Evolutionary conservation across 1,284 basidiomycete species (phyloP), one percentile per base, ranked within the genome.

Genomic region (Ceratobasidium sp.): DNA sequence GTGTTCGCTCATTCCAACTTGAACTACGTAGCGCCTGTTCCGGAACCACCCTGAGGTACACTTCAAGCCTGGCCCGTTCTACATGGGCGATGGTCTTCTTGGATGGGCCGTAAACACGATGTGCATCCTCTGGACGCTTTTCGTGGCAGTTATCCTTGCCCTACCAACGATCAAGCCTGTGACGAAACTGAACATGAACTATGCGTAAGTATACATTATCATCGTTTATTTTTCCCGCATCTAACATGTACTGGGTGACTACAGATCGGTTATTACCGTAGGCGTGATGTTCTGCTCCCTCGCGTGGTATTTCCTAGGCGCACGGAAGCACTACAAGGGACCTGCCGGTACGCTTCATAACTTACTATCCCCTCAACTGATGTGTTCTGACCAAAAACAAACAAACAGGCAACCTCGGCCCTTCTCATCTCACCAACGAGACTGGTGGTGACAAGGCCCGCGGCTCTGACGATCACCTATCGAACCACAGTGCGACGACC

Each of bases 51-150:
- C 94, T 0, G 94, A 96, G 63, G 84, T 96, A 44, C 83, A 84
- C 77, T 95, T 93, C 85, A 90, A 89, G 79, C 93, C 94, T 0
- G 94, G 94, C n/a, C 94, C 94, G 21, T 96, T 94, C 82, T 92
- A 89, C 80, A 89, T 95, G 85, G 94, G 94, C 26, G 83, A 88
- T 66, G 93, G 92, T 0, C 62, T 84, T 73, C 79, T 94, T 23
- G 92, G 91, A 2, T 86, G 85, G 82, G 78, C 85, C 16, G 85
- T 87, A 76, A 94, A 95, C 78, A 74, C 84, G 23, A 85, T 85
- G 62, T 93, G 92, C 76, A 88, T 94, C 54, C 58, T 81, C 30
- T 84, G 83, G 82, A 83, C 82, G 30, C 46, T 77, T 5, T 82
- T 83, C 71, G 82, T 82, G 69, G 77, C 76, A 30, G 73, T 77